phyloP scores from a whole-genome alignment of 1,139 yeast species.

The Dujonia santamariae region DNA sequence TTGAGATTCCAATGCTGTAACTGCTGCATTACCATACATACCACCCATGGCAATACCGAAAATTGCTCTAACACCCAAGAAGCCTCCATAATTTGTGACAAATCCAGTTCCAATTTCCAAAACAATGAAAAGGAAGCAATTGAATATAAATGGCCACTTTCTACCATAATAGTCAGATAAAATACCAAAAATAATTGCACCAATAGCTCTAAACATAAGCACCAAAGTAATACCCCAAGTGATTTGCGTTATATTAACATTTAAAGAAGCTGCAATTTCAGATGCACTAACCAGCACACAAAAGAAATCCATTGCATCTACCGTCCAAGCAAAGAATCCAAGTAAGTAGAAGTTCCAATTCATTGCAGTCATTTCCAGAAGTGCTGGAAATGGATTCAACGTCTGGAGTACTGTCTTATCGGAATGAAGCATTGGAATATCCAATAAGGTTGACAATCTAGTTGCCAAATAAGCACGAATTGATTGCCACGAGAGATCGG shows the following conservation, averaged over 20 bases:
- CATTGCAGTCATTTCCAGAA: constrained; percentile 38
- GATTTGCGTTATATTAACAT: constrained; percentile 48
- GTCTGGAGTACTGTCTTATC: constrained; percentile 15
- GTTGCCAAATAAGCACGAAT: constrained; percentile 32
- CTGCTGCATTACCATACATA: constrained; percentile 63
- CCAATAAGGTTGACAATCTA: constrained; percentile 22
- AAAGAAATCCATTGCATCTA: constrained; percentile 80
- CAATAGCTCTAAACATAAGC: constrained; percentile 76
- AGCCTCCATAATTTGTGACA: constrained; percentile 59
- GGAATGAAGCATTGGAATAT: constrained; percentile 12
- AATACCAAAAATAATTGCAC: constrained; percentile 68
- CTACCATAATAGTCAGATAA: constrained; percentile 69
- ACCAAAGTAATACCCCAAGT: constrained; percentile 84
- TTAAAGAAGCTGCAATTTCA: constrained; percentile 52
- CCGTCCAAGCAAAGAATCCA: constrained; percentile 72
- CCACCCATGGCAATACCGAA: constrained; percentile 74
- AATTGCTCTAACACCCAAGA: constrained; percentile 65
- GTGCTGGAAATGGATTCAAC: constrained; percentile 55
- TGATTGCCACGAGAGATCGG: constrained; percentile 19
- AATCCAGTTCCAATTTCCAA: constrained; percentile 75
- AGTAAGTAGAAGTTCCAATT: constrained; percentile 64
- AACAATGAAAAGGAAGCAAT: constrained; percentile 49
- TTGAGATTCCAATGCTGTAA: constrained; percentile 65
- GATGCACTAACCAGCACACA: constrained; percentile 62
- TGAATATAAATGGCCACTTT: constrained; percentile 63